A percentile compares a stretch with the other conserved stretches of the same genome.
Evolutionary conservation across 1,284 basidiomycete genomes (phyloP).

Genomic region (Inonotus hispidus): DNA sequence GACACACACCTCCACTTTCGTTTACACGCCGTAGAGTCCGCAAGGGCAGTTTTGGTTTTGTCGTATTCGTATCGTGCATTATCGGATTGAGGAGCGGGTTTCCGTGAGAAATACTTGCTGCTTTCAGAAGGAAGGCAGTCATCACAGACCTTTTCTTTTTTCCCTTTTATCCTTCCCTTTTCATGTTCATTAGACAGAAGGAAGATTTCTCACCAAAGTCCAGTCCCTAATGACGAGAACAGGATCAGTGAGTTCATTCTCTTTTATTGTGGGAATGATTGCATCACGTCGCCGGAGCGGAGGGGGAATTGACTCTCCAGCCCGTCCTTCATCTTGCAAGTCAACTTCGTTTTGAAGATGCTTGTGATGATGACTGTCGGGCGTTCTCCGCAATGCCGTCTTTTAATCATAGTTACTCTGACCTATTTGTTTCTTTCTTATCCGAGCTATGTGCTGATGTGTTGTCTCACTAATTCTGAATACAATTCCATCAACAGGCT

Average conservation of each 20-base stretch:
- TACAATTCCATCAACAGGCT: too few species aligned
- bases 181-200: too few species aligned
- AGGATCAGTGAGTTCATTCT: background rate
- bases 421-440: constrained; percentile 13
- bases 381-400: constrained; percentile 27
- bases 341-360: constrained; percentile 31
- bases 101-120: background rate
- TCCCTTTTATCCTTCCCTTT: too few species aligned
- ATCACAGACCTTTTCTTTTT: too few species aligned
- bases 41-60: background rate
- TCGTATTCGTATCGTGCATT: background rate
- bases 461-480: background rate
- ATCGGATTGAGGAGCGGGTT: background rate
- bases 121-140: too few species aligned
- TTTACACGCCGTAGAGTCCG: background rate
- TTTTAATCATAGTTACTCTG: constrained; percentile 34
- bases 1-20: constrained; percentile 3
- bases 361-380: constrained; percentile 24
- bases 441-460: background rate
- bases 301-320: constrained; percentile 29
- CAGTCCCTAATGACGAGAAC: background rate
- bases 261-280: constrained; percentile 12
- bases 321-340: constrained; percentile 24
- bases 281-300: constrained; percentile 18
- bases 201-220: background rate